A percentile compares a stretch with the other conserved stretches of the same genome.
phyloP scores from a whole-genome alignment of 2,329 filamentous ascomycete genomes.

The Teratosphaeriaceae sp. region DNA sequence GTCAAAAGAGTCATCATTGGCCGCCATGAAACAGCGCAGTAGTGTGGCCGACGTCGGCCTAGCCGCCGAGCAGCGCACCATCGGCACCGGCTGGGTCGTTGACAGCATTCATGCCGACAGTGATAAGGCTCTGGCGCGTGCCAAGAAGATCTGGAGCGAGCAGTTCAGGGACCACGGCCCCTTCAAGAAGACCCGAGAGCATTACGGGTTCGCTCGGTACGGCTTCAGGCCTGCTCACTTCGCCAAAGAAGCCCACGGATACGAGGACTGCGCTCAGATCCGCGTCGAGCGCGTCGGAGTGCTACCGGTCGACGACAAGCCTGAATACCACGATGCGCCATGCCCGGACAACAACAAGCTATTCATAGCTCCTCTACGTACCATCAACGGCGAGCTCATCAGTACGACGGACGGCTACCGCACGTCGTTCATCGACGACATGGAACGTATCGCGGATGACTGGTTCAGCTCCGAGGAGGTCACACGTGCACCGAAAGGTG shows the following conservation, averaged over 20 bases:
- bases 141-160: constrained; percentile 9
- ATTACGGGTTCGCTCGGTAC: constrained; percentile 12
- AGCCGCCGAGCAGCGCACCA: neutral
- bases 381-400: constrained; percentile 3
- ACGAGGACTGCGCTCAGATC: constrained; percentile 4
- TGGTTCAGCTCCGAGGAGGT: neutral
- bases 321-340: constrained; percentile 5
- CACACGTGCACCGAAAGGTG: no score
- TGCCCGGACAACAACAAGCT: neutral
- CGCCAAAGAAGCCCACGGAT: neutral
- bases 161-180: constrained; percentile 1
- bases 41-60: neutral
- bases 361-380: neutral
- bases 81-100: constrained; percentile 5
- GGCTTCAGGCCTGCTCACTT: constrained; percentile 1
- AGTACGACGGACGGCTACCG: constrained; percentile 1
- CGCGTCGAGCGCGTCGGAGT: constrained; percentile 11
- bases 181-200: constrained; percentile 5
- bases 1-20: neutral
- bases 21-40: constrained; percentile 1
- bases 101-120: constrained; percentile 6
- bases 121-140: constrained; percentile 8
- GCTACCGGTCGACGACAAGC: constrained; percentile 4
- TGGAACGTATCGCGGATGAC: constrained; percentile 5
- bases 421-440: neutral